Percentiles rank a stretch among this genome's conserved stretches.
Evolutionary conservation across 2,329 filamentous ascomycete genomes (phyloP).

Genomic region (Seiridium unicorne): DNA sequence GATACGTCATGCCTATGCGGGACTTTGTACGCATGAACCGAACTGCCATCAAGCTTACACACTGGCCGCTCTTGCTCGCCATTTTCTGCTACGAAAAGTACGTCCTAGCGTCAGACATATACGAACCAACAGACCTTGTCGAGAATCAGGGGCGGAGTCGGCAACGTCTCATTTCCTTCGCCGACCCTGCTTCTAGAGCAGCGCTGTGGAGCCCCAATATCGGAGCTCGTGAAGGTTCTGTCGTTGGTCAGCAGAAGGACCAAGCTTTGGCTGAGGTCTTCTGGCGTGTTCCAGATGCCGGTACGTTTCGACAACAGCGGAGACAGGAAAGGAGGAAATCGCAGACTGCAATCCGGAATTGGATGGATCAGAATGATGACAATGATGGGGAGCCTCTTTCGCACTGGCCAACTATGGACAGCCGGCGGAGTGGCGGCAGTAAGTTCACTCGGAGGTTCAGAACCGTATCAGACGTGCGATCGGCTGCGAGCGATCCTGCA

Average conservation of each 20-base stretch:
- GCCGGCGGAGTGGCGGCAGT: conserved; percentile 51
- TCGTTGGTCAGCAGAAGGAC: conserved; percentile 87
- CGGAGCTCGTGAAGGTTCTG: conserved; percentile 78
- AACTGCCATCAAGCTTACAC: conserved; percentile 86
- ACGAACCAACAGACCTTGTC: conserved; percentile 83
- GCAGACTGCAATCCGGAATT: conserved; percentile 79
- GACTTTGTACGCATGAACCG: conserved; percentile 84
- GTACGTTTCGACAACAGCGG: conserved; percentile 57
- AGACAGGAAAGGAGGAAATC: conserved; percentile 69
- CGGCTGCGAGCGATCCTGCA: conserved; percentile 62
- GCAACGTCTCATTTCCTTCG: conserved; percentile 52
- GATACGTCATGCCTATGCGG: conserved; percentile 76
- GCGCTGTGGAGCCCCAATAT: conserved; percentile 72
- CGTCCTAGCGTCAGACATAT: conserved; percentile 71
- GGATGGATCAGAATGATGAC: conserved; percentile 76
- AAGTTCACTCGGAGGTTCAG: conserved; percentile 46
- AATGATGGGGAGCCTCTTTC: conserved; percentile 39
- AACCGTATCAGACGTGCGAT: conserved; percentile 55
- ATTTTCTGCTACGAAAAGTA: conserved; percentile 87
- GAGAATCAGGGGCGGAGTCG: conserved; percentile 61
- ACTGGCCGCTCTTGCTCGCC: conserved; percentile 81
- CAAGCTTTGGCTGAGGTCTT: conserved; percentile 91
- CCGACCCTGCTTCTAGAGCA: conserved; percentile 52
- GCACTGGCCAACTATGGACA: conserved; percentile 50
- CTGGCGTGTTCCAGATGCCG: conserved; percentile 65